phyloP scores from a whole-genome alignment of 257 asterid genomes.

The Henckelia pumila region DNA sequence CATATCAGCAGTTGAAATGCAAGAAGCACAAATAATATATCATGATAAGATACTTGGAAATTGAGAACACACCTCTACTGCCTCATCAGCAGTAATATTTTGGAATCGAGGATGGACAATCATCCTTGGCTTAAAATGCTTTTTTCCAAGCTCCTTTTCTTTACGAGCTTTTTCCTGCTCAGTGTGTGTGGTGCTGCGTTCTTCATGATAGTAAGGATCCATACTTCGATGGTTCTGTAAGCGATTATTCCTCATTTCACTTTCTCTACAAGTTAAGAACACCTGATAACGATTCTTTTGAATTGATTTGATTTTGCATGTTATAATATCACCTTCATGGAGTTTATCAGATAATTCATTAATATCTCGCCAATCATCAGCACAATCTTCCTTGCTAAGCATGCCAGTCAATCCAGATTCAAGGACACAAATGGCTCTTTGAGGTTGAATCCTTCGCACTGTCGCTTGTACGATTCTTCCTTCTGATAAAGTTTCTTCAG shows the following conservation, averaged over 20 bases:
- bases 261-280: conserved; percentile 67
- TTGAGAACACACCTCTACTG: conserved; percentile 54
- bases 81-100: conserved; percentile 86
- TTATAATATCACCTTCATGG: conserved; percentile 77
- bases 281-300: conserved; percentile 87
- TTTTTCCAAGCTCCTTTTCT: conserved; percentile 80
- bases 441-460: conserved; percentile 81
- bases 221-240: conserved; percentile 39
- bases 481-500: conserved; percentile 77
- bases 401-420: conserved; percentile 92
- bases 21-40: conserved; percentile 12
- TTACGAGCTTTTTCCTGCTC: conserved; percentile 74
- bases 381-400: conserved; percentile 70
- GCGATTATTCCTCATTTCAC: conserved; percentile 72
- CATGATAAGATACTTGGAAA: conserved; percentile 11
- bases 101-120: conserved; percentile 89
- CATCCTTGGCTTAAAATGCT: conserved; percentile 88
- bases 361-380: conserved; percentile 66
- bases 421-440: conserved; percentile 67
- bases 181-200: conserved; percentile 44
- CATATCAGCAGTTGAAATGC: conserved; percentile 16
- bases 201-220: conserved; percentile 86
- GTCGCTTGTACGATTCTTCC: conserved; percentile 93
- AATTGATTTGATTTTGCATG: conserved; percentile 77
- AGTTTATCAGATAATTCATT: conserved; percentile 72